Conservation (phyloP, 1,284 basidiomycete species). For the Coniophora puteana region DNA sequence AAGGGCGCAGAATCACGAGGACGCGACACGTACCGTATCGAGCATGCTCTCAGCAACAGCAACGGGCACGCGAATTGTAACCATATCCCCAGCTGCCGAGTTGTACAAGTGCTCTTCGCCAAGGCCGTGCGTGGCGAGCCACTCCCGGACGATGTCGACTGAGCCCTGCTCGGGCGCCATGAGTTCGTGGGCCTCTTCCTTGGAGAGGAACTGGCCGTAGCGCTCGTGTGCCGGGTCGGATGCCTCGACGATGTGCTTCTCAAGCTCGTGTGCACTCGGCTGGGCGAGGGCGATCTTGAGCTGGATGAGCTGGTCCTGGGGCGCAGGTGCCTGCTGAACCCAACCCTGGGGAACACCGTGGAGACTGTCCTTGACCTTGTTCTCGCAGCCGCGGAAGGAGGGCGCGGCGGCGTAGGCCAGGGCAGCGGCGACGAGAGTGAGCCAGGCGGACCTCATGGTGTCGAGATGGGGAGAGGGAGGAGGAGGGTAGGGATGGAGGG, state of each 20-base stretch:
- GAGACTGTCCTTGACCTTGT: constrained; percentile 36
- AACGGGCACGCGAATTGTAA: constrained; percentile 53
- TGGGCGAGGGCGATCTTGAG: constrained; percentile 66
- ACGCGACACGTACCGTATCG: constrained; percentile 28
- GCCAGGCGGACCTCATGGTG: too few relatives aligned
- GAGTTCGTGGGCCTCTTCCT: constrained; percentile 44
- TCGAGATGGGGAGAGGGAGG: too few relatives aligned
- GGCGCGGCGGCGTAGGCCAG: too few relatives aligned
- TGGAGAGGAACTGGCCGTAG: constrained; percentile 47
- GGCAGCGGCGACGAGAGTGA: too few relatives aligned
- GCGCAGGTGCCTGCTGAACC: constrained; percentile 40
- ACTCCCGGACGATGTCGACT: constrained; percentile 44
- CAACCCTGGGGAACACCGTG: constrained; percentile 44
- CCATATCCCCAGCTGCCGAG: constrained; percentile 49
- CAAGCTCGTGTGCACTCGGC: constrained; percentile 49
- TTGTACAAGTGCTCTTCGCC: constrained; percentile 26
- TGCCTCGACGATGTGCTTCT: constrained; percentile 53
- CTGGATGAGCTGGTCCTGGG: constrained; percentile 43
- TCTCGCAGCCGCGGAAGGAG: neutral
- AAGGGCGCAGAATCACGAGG: too few relatives aligned
- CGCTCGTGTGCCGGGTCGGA: constrained; percentile 24
- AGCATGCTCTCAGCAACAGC: constrained; percentile 55
- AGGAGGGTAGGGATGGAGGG: too few relatives aligned
- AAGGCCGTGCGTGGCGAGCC: constrained; percentile 52
- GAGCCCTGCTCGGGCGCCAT: constrained; percentile 49